Evolutionary conservation across 2,329 filamentous ascomycete genomes (phyloP).

Genomic region (Seiridium cupressi): DNA sequence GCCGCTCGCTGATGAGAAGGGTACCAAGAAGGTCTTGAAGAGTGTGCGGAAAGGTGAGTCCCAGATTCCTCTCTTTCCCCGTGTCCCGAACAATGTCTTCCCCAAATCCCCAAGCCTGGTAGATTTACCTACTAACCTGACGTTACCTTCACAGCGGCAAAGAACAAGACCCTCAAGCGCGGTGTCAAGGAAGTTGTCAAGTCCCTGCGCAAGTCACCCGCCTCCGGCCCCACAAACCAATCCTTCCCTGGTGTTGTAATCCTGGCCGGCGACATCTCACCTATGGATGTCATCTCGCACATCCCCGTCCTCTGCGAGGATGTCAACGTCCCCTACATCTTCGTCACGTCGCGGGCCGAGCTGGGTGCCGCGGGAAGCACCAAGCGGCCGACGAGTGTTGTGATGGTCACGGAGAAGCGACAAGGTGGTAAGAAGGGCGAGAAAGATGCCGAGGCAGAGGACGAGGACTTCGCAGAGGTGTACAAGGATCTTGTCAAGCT

Average conservation of each 20-base stretch:
- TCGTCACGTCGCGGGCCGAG: slow-evolving; percentile 88
- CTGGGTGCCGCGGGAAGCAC: slow-evolving; percentile 91
- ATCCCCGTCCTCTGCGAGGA: slow-evolving; percentile 98
- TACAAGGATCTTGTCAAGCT: slow-evolving; percentile 66
- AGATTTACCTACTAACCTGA: background rate
- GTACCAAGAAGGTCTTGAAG: slow-evolving; percentile 60
- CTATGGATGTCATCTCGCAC: slow-evolving; percentile 98
- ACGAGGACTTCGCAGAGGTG: slow-evolving; percentile 60
- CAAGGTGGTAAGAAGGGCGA: slow-evolving; percentile 30
- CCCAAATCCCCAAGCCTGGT: too few relatives aligned
- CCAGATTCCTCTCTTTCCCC: background rate
- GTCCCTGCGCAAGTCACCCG: slow-evolving; percentile 86
- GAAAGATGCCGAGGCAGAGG: slow-evolving; percentile 45
- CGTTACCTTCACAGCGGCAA: slow-evolving; percentile 65
- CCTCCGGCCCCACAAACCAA: slow-evolving; percentile 62
- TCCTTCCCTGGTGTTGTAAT: slow-evolving; percentile 75
- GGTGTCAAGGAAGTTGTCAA: slow-evolving; percentile 99
- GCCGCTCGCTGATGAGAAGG: slow-evolving; percentile 78
- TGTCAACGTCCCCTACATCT: slow-evolving; percentile 95
- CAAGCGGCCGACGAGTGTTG: slow-evolving; percentile 93
- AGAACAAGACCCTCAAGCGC: slow-evolving; percentile 92
- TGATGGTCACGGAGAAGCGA: slow-evolving; percentile 73
- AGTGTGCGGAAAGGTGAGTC: slow-evolving; percentile 53
- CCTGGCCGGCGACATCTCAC: slow-evolving; percentile 95
- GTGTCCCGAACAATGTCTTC: background rate